phyloP scores from a whole-genome alignment of 768 basidiomycete genomes.

The Trametes villosa region DNA sequence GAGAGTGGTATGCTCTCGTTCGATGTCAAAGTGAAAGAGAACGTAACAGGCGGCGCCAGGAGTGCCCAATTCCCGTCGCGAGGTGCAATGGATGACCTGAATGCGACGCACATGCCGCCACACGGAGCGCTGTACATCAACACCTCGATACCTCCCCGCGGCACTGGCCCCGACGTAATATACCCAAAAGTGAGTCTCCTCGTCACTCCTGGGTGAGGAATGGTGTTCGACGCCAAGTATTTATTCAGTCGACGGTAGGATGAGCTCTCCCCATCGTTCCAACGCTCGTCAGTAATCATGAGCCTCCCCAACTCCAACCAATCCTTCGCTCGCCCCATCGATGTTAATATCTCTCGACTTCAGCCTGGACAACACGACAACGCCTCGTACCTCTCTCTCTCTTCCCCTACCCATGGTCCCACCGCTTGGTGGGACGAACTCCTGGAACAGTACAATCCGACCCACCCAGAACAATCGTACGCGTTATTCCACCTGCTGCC shows the following conservation, averaged over 20 bases:
- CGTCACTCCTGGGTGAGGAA: constrained; percentile 21
- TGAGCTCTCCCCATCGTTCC: constrained; percentile 29
- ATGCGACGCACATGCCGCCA: constrained; percentile 25
- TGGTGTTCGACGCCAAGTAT: constrained; percentile 31
- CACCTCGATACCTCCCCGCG: constrained; percentile 29
- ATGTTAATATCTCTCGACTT: constrained; percentile 23
- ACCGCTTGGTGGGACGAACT: constrained; percentile 55
- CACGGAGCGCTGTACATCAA: constrained; percentile 30
- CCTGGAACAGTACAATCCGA: constrained; percentile 44
- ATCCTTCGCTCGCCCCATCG: constrained; percentile 30
- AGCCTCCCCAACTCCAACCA: constrained; percentile 24
- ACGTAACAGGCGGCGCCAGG: constrained; percentile 35
- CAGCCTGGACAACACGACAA: constrained; percentile 8
- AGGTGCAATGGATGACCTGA: constrained; percentile 26
- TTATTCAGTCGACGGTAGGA: constrained; percentile 37
- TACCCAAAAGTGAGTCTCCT: constrained; percentile 34
- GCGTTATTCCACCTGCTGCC: constrained; percentile 22
- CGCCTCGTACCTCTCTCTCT: constrained; percentile 25
- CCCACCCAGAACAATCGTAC: constrained; percentile 48
- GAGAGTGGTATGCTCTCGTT: constrained; percentile 30
- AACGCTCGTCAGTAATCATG: constrained; percentile 28
- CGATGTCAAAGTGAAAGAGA: constrained; percentile 43
- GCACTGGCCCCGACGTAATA: constrained; percentile 30
- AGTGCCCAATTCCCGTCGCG: constrained; percentile 25
- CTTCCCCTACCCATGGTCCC: constrained; percentile 39